These are phyloP conservation scores for Xerocomellus intermedius DNA, from an alignment of 768 basidiomycete species.

Conservation along the genomic window DNA sequence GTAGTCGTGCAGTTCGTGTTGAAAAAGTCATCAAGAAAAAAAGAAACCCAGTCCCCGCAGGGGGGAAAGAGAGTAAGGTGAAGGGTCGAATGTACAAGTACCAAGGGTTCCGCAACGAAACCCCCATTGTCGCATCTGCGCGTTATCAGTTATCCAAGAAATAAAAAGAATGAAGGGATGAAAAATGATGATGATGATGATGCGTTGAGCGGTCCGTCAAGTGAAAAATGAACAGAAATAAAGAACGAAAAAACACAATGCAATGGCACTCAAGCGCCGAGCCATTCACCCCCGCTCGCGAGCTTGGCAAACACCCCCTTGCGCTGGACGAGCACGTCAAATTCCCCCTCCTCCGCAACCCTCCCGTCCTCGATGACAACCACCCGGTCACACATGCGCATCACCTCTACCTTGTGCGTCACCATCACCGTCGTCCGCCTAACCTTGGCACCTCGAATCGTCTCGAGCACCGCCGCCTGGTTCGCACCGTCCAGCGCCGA, in stretches of 20 bases:
- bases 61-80: conserved; percentile 3
- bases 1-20: conserved; percentile 15
- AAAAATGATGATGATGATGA: not conserved
- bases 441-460: conserved; percentile 61
- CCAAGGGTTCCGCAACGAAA: not conserved
- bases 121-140: not conserved
- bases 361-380: conserved; percentile 76
- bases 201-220: not conserved
- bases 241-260: not conserved
- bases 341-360: conserved; percentile 77
- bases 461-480: conserved; percentile 77
- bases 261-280: conserved; percentile 22
- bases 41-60: not conserved
- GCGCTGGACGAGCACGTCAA: conserved; percentile 62
- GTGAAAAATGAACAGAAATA: not conserved
- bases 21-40: not conserved
- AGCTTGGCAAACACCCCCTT: conserved; percentile 75
- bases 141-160: not conserved
- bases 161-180: not conserved
- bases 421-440: conserved; percentile 86
- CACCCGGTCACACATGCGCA: conserved; percentile 90
- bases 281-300: conserved; percentile 77
- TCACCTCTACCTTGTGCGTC: conserved; percentile 88
- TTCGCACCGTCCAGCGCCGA: conserved; percentile 85
- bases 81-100: conserved; percentile 20